phyloP scores from a whole-genome alignment of 2,329 filamentous ascomycete genomes.

The Cladosporium cucumerinum region DNA sequence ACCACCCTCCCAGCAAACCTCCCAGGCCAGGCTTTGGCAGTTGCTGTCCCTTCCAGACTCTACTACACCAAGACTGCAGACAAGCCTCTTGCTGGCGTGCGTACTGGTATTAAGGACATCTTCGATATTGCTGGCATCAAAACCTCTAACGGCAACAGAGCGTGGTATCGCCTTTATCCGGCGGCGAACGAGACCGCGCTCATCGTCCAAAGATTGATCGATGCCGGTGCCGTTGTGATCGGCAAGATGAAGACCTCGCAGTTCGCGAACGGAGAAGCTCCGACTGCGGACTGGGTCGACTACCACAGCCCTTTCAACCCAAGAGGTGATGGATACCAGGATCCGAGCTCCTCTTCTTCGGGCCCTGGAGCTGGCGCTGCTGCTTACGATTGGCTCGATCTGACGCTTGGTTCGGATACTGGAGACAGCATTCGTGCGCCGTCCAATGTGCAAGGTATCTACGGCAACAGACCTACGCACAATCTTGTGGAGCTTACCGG shows the following conservation, averaged over 20 bases:
- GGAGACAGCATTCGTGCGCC: slow-evolving; percentile 51
- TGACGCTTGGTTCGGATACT: slow-evolving; percentile 50
- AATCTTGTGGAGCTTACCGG: slow-evolving; percentile 47
- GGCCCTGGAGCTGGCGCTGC: slow-evolving; percentile 45
- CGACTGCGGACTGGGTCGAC: slow-evolving; percentile 52
- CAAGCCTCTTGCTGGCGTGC: slow-evolving; percentile 59
- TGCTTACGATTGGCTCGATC: slow-evolving; percentile 49
- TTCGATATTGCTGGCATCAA: slow-evolving; percentile 56
- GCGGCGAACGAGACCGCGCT: slow-evolving; percentile 46
- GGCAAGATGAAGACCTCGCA: slow-evolving; percentile 48
- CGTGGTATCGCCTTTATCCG: slow-evolving; percentile 55
- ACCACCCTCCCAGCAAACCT: slow-evolving; percentile 45
- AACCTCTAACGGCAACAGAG: slow-evolving; percentile 56
- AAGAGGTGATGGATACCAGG: slow-evolving; percentile 45
- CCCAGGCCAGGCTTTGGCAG: slow-evolving; percentile 42
- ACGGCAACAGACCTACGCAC: slow-evolving; percentile 50
- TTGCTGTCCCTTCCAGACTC: slow-evolving; percentile 58
- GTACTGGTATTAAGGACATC: slow-evolving; percentile 63
- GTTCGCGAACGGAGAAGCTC: slow-evolving; percentile 45
- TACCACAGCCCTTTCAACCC: slow-evolving; percentile 45
- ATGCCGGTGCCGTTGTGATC: slow-evolving; percentile 54
- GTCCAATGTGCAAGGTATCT: slow-evolving; percentile 48
- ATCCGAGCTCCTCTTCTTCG: slow-evolving; percentile 47
- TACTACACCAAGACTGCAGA: slow-evolving; percentile 53
- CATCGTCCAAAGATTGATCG: slow-evolving; percentile 54